These are phyloP conservation scores for Penicillium sp. DNA, from an alignment of 2,329 filamentous ascomycete species.

Conservation along the genomic window DNA sequence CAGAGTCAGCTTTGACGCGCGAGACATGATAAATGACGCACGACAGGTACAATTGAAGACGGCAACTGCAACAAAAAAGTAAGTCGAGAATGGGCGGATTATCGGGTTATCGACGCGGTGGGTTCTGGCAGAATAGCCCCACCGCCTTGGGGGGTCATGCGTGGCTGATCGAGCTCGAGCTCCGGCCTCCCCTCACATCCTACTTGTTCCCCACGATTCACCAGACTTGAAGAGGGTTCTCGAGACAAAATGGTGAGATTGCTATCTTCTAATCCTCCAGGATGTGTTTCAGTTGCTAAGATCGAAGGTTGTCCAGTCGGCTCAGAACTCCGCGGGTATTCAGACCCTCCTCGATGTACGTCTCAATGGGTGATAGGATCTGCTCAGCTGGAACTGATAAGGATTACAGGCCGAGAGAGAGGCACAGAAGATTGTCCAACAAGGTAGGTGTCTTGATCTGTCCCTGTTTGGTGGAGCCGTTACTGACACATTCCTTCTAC, in stretches of 20 bases:
- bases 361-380: conserved; percentile 10
- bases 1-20: conserved; percentile 82
- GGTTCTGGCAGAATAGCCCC: conserved; percentile 30
- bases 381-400: conserved; percentile 10
- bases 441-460: conserved; percentile 59
- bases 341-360: conserved; percentile 97
- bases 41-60: not conserved
- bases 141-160: conserved; percentile 34
- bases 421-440: conserved; percentile 98
- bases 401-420: conserved; percentile 81
- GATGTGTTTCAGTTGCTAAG: conserved; percentile 1
- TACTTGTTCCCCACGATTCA: conserved; percentile 7
- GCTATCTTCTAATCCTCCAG: too few species aligned
- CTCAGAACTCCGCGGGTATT: conserved; percentile 97
- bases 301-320: conserved; percentile 62
- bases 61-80: not conserved
- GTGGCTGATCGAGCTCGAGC: conserved; percentile 32
- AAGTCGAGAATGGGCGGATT: conserved; percentile 16
- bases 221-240: conserved; percentile 8
- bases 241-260: conserved; percentile 30
- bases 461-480: not conserved
- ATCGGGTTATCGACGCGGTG: conserved; percentile 31
- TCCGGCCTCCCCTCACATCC: conserved; percentile 25
- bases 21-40: conserved; percentile 66
- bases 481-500: conserved; percentile 29